Base-by-base conservation (phyloP, 257 asterid species). In the Gardenia jasminoides region DNA sequence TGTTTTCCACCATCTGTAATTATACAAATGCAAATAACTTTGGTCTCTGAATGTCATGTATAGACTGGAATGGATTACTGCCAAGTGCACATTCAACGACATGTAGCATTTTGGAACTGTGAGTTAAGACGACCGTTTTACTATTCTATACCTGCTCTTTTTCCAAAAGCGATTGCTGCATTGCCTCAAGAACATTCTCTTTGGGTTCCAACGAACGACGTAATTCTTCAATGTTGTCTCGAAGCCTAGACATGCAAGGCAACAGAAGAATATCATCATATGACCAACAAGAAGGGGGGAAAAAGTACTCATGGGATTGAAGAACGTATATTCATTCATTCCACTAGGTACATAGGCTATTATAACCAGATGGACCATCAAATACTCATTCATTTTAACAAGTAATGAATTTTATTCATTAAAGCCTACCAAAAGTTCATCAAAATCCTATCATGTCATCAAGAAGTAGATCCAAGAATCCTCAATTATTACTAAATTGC, bases 191-290 rank as follows among this genome's bases (percentile, higher is more conserved):
- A 84, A 93, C 94, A 88, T 62, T 89, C 81, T 95, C 99, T 84
- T 95, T 95, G 76, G 98, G 94, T 81, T 83, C 89, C 80, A 95
- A 82, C 64, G 97, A 92, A 84, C 74, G 85, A 22, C 96, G 97
- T 82, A 95, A 79, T 83, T 95, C 99, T 87, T 95, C 99, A 80
- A 93, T 82, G 88, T 76, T 87, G 78, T 95, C 99, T 74, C 97
- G 88, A 74, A 95, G 97, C 83, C 98, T 95, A 79, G 62, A 86
- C 58, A 3, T 43, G 33, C 52, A 50, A 66, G 48, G 52, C 67
- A 26, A 36, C 80, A 85, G 54, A 88, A 61, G 77, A 80, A 74
- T 52, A 31, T 80, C 77, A 65, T 78, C 50, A 84, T 43, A 61
- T 75, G 54, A 73, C 43, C 76, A 46, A 52, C 46, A 64, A 3